phyloP scores from a whole-genome alignment of 2,329 filamentous ascomycete species.

The Aspergillus sp. region DNA sequence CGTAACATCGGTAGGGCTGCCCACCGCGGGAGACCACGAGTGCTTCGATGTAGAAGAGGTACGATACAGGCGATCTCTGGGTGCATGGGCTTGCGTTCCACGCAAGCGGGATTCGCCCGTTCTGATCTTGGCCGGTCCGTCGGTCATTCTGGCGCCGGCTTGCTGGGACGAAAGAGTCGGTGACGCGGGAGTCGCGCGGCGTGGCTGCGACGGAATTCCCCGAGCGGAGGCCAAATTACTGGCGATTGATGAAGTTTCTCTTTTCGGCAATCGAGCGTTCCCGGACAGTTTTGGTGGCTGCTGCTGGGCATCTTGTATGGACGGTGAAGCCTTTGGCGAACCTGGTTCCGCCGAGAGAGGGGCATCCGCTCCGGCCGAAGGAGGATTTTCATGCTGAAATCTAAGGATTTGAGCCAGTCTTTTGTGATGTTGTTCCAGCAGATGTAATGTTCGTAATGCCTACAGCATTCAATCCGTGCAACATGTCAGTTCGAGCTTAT shows the following conservation, averaged over 20 bases:
- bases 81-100: slow-evolving; percentile 15
- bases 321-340: slow-evolving; percentile 22
- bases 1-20: slow-evolving; percentile 34
- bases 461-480: slow-evolving; percentile 46
- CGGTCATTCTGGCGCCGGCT: slow-evolving; percentile 67
- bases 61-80: slow-evolving; percentile 28
- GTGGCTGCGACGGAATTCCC: slow-evolving; percentile 63
- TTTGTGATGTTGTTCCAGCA: slow-evolving; percentile 86
- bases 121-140: slow-evolving; percentile 46
- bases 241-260: slow-evolving; percentile 80
- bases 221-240: slow-evolving; percentile 84
- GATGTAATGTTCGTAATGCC: slow-evolving; percentile 76
- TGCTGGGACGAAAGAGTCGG: slow-evolving; percentile 74
- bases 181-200: slow-evolving; percentile 65
- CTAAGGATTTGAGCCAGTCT: slow-evolving; percentile 79
- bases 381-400: slow-evolving; percentile 59
- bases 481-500: neutral
- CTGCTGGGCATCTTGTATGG: slow-evolving; percentile 33
- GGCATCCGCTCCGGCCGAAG: slow-evolving; percentile 18
- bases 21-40: slow-evolving; percentile 34
- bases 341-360: slow-evolving; percentile 20
- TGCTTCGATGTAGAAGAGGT: slow-evolving; percentile 27
- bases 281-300: slow-evolving; percentile 41
- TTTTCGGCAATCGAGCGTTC: slow-evolving; percentile 51
- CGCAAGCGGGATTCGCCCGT: slow-evolving; percentile 31